Conservation (phyloP, 768 basidiomycete genomes). For the Kwoniella pini region DNA sequence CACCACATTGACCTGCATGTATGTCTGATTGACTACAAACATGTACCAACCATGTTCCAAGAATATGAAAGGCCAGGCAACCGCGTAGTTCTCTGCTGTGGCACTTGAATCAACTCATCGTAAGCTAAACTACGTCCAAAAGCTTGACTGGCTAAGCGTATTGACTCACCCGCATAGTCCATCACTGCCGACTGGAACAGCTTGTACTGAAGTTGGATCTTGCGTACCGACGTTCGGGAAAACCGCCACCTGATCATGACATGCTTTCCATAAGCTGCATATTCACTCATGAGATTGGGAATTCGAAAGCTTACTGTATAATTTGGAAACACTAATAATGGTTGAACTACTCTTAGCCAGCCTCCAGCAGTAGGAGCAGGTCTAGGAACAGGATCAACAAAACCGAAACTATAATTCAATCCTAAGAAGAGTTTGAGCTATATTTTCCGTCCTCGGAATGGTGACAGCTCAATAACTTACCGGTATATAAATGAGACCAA, state of each 20-base stretch:
- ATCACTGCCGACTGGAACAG: conserved; percentile 32
- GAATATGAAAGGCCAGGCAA: conserved; percentile 43
- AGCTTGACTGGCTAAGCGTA: background rate
- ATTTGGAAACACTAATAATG: conserved; percentile 49
- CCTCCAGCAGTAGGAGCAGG: conserved; percentile 43
- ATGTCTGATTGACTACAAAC: conserved; percentile 53
- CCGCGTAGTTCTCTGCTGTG: conserved; percentile 31
- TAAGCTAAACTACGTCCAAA: conserved; percentile 1
- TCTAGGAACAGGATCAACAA: conserved; percentile 44
- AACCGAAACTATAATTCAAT: conserved; percentile 49
- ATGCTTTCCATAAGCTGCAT: background rate
- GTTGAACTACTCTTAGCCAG: conserved; percentile 44
- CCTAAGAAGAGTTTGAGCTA: conserved; percentile 21
- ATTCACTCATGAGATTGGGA: background rate
- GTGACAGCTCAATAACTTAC: conserved; percentile 25
- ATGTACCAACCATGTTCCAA: conserved; percentile 49
- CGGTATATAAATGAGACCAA: conserved; percentile 35
- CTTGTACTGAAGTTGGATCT: conserved; percentile 17
- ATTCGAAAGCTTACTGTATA: conserved; percentile 34
- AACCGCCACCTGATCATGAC: conserved; percentile 42
- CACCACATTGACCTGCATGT: conserved; percentile 45
- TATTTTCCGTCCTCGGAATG: background rate
- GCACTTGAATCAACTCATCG: conserved; percentile 22
- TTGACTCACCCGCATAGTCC: conserved; percentile 44
- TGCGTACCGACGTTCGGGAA: conserved; percentile 36